phyloP scores from a whole-genome alignment of 768 basidiomycete genomes.

The Mycena pura region DNA sequence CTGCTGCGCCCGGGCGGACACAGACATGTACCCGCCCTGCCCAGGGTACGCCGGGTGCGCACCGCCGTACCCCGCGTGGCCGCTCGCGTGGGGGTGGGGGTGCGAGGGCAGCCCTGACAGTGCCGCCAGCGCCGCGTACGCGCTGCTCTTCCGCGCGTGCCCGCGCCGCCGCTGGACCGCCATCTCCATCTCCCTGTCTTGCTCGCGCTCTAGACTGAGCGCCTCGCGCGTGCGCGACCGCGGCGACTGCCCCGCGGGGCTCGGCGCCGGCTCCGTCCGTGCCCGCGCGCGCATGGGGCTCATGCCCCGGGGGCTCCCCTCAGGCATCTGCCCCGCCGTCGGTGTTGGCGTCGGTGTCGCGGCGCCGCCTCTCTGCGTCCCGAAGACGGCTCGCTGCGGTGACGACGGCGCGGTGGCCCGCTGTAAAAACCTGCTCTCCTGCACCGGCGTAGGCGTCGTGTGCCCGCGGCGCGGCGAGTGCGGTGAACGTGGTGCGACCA shows the following conservation, averaged over 20 bases:
- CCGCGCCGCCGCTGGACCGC: not conserved
- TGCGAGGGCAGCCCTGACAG: not conserved
- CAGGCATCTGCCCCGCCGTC: not conserved
- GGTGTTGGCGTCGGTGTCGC: not conserved
- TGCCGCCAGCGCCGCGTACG: conserved; percentile 26
- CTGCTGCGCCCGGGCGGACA: no score
- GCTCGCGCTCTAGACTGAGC: not conserved
- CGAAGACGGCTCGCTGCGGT: not conserved
- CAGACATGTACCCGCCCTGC: not conserved
- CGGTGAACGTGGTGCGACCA: not conserved
- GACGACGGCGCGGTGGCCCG: no score
- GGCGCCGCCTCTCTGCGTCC: not conserved
- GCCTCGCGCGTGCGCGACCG: not conserved
- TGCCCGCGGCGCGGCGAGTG: conserved; percentile 5
- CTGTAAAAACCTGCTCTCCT: no score
- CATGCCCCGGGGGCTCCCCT: no score
- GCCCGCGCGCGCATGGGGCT: not conserved
- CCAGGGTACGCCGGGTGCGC: no score
- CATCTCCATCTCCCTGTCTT: not conserved
- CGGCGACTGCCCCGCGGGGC: not conserved
- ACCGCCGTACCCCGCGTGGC: no score
- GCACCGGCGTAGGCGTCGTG: conserved; percentile 10
- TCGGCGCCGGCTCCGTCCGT: conserved; percentile 9
- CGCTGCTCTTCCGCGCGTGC: conserved; percentile 27
- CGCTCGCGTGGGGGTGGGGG: not conserved